Percentiles rank a stretch among this genome's conserved stretches.
Conservation (phyloP, 192 early-diverging fungal genomes). For the Rhizoclosmatium globosum region DNA sequence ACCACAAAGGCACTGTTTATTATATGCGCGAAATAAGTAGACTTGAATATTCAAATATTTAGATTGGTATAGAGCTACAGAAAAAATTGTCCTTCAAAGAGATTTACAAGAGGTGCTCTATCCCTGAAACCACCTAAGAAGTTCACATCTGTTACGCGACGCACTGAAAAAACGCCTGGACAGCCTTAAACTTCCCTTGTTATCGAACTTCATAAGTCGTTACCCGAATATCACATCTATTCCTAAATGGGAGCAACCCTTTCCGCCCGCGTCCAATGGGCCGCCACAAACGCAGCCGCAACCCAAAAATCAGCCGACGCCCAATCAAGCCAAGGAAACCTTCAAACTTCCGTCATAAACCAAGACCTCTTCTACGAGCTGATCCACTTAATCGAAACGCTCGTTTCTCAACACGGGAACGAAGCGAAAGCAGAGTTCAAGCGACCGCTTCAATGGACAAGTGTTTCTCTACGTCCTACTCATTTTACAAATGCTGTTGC, state of each 20-base stretch:
- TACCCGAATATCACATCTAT: too few relatives aligned
- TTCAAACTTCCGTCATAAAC: constrained; percentile 54
- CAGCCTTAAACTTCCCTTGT: too few relatives aligned
- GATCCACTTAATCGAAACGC: constrained; percentile 51
- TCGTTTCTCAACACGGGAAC: constrained; percentile 50
- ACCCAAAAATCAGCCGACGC: neutral
- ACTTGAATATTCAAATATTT: too few relatives aligned
- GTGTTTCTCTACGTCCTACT: constrained; percentile 36
- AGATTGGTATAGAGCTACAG: too few relatives aligned
- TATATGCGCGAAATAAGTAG: too few relatives aligned
- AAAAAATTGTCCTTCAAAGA: too few relatives aligned
- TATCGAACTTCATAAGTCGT: too few relatives aligned
- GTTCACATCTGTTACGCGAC: too few relatives aligned
- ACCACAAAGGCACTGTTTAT: too few relatives aligned
- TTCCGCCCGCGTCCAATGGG: constrained; percentile 48
- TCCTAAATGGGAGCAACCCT: constrained; percentile 55
- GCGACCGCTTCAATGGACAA: constrained; percentile 54
- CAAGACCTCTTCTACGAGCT: constrained; percentile 59
- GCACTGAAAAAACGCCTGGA: too few relatives aligned
- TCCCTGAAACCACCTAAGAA: too few relatives aligned
- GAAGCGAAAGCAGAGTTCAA: constrained; percentile 62
- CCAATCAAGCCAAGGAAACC: neutral
- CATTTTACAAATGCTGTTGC: constrained; percentile 35
- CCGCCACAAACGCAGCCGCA: neutral
- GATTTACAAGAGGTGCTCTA: too few relatives aligned